Evolutionary conservation across 2,329 filamentous ascomycete genomes (phyloP), one percentile per base, ranked within the genome.

Genomic region (Penicillium sp.): DNA sequence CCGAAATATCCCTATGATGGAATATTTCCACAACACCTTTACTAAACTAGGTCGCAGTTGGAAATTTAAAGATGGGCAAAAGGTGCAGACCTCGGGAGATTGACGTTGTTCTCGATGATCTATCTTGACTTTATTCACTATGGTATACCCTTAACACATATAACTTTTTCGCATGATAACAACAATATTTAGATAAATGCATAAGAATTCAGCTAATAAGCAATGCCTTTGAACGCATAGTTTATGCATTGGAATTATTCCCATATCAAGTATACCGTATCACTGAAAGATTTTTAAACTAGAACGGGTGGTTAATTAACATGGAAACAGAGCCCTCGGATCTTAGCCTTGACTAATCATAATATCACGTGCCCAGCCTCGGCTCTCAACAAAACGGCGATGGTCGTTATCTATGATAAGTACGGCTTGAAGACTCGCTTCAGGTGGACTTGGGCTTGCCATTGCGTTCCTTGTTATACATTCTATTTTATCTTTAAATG

Each of bases 341-440:
- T n/a, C n/a, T n/a, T n/a, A n/a, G 43, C 16, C 14, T 19, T 48
- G 44, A 54, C 30, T 54, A 49, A 54, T 43, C 36, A 22, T 7
- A 3, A 5, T 50, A 17, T 54, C 51, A 54, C 51, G 51, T 53
- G 43, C 1, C 5, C 0, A 4, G 51, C 51, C 45, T 54, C 51
- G 51, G 51, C n/a, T 42, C 30, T 30, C 51, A 49, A 53, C 43
- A 53, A 53, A 42, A 51, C 6, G 16, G 43, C 30, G 36, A 30
- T 22, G 3, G n/a, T 30, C 8, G 17, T 30, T 31, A 31, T 25
- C 28, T 25, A 10, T 26, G 43, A 53, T 49, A 30, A 45, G 37
- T 30, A 49, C 22, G 51, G 44, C 22, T 38, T 49, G 26, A 14
- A n/a, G 44, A 28, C 26, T 49, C 12, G n/a, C 19, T 30, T 35